Evolutionary conservation across 106 monocot genomes (phyloP).

Genomic region (Allium fistulosum): DNA sequence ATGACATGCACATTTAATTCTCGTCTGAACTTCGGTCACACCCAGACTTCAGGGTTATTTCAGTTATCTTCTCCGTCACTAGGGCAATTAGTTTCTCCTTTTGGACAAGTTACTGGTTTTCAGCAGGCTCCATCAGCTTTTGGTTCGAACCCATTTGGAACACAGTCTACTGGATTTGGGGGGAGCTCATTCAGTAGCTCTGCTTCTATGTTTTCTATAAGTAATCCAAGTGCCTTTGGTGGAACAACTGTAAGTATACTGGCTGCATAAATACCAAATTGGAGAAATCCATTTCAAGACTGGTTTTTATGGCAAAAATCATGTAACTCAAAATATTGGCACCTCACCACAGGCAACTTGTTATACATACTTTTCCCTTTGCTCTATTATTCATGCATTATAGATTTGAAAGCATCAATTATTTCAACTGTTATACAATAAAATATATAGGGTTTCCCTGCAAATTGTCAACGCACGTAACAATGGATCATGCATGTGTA

Average conservation of each 20-base stretch:
- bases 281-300: no score
- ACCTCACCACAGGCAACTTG: no score
- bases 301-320: no score
- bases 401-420: background rate
- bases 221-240: constrained; percentile 38
- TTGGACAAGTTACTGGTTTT: constrained; percentile 62
- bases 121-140: constrained; percentile 25
- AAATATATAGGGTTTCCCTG: background rate
- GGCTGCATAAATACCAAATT: no score
- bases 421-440: background rate
- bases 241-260: constrained; percentile 51
- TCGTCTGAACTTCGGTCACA: constrained; percentile 50
- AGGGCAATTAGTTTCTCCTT: constrained; percentile 55
- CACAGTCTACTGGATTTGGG: constrained; percentile 72
- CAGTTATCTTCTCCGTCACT: constrained; percentile 48
- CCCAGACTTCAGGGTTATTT: constrained; percentile 78
- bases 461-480: no score
- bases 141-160: no score
- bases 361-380: no score
- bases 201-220: constrained; percentile 27
- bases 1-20: constrained; percentile 59
- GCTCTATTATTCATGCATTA: background rate
- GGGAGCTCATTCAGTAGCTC: constrained; percentile 70
- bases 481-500: no score
- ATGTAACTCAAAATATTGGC: no score